Percentiles rank a stretch among this genome's conserved stretches.
These are phyloP conservation scores for Phytophthora agathidicida DNA, from an alignment of 352 stramenopile genomes.

Conservation along the genomic window DNA sequence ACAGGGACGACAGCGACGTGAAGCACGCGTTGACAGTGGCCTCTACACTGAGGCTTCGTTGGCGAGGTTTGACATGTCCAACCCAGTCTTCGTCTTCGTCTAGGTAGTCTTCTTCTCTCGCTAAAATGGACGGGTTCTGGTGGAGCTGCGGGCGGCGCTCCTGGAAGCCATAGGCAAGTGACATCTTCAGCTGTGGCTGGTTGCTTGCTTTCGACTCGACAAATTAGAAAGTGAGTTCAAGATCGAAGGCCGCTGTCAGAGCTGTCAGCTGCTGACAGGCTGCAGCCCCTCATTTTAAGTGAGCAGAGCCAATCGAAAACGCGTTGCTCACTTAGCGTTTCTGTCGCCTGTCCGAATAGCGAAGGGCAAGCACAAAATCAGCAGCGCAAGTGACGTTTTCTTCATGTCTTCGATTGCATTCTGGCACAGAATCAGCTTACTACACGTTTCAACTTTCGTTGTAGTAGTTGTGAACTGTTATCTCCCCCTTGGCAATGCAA, in stretches of 20 bases:
- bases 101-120: slow-evolving; percentile 4
- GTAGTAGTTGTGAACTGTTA: too few relatives aligned
- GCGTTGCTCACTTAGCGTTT: slow-evolving; percentile 19
- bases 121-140: slow-evolving; percentile 16
- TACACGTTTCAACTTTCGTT: too few relatives aligned
- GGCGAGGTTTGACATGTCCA: not conserved
- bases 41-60: slow-evolving; percentile 16
- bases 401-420: too few relatives aligned
- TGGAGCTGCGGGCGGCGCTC: slow-evolving; percentile 12
- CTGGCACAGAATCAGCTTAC: too few relatives aligned
- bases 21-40: slow-evolving; percentile 11
- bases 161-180: slow-evolving; percentile 7
- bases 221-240: slow-evolving; percentile 18
- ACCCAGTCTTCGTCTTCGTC: slow-evolving; percentile 27
- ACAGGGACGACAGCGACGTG: slow-evolving; percentile 20
- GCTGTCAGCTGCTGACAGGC: not conserved
- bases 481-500: too few relatives aligned
- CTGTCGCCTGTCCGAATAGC: slow-evolving; percentile 11
- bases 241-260: too few relatives aligned
- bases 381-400: slow-evolving; percentile 1
- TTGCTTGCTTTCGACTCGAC: slow-evolving; percentile 1
- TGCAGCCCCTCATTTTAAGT: slow-evolving; percentile 23
- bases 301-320: slow-evolving; percentile 13
- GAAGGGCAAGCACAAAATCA: slow-evolving; percentile 20
- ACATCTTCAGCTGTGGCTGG: slow-evolving; percentile 15